phyloP scores from a whole-genome alignment of 805 yeast species.

The Candida cerambycidarum region DNA sequence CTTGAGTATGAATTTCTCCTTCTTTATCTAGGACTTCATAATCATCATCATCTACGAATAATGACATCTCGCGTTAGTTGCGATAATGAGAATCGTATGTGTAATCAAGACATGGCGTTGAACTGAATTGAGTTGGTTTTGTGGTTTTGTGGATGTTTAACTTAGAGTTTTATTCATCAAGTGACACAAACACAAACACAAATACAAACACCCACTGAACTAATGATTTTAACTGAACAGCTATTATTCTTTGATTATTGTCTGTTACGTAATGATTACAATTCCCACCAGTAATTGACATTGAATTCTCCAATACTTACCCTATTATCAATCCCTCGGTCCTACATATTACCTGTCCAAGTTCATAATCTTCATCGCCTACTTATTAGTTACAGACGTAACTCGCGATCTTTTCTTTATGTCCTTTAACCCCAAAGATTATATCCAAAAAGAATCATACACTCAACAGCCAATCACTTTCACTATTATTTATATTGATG shows the following conservation, averaged over 20 bases:
- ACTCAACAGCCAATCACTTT: slow-evolving; percentile 35
- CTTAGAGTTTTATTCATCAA: too few relatives aligned
- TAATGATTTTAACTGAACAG: too few relatives aligned
- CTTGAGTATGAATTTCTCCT: not conserved
- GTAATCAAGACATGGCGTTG: too few relatives aligned
- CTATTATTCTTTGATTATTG: too few relatives aligned
- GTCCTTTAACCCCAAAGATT: slow-evolving; percentile 13
- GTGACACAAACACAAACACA: too few relatives aligned
- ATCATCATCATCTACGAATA: not conserved
- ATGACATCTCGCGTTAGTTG: not conserved
- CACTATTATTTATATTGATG: slow-evolving; percentile 56
- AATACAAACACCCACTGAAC: too few relatives aligned
- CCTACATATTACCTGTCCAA: not conserved
- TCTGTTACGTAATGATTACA: too few relatives aligned
- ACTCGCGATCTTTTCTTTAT: slow-evolving; percentile 3
- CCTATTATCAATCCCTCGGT: not conserved
- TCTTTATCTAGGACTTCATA: not conserved
- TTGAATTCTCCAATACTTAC: too few relatives aligned
- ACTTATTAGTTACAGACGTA: slow-evolving; percentile 38
- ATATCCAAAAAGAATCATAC: slow-evolving; percentile 12
- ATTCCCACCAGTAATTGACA: too few relatives aligned
- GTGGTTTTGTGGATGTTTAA: too few relatives aligned
- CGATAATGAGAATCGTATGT: too few relatives aligned
- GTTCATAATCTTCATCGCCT: slow-evolving; percentile 20
- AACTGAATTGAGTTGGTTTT: too few relatives aligned